Evolutionary conservation across 2,329 filamentous ascomycete genomes (phyloP).

Genomic region (Aphanocladium album): DNA sequence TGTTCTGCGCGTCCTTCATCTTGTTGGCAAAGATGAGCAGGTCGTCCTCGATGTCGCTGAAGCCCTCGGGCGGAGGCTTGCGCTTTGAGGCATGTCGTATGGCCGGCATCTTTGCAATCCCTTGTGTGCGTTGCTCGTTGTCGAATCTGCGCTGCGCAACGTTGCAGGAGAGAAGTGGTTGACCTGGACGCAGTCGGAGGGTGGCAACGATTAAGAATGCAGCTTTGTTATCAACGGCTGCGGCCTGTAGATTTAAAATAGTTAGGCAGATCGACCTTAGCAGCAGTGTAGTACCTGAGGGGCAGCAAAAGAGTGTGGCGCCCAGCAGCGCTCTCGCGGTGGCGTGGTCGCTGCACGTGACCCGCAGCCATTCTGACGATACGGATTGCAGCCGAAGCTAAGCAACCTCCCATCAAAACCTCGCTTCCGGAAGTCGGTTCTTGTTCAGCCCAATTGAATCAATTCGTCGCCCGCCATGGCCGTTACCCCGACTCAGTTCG

Average conservation of each 20-base stretch:
- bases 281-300: too few species aligned
- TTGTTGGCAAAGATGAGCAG: slow-evolving; percentile 82
- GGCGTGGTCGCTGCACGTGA: slow-evolving; percentile 10
- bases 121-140: background rate
- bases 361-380: slow-evolving; percentile 6
- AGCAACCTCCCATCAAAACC: slow-evolving; percentile 9
- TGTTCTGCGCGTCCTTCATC: slow-evolving; percentile 94
- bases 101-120: slow-evolving; percentile 58
- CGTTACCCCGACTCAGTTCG: slow-evolving; percentile 91
- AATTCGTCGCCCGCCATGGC: slow-evolving; percentile 59
- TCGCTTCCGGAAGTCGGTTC: slow-evolving; percentile 7
- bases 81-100: slow-evolving; percentile 70
- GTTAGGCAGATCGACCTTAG: background rate
- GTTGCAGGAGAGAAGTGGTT: background rate
- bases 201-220: background rate
- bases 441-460: slow-evolving; percentile 18
- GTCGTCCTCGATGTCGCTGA: slow-evolving; percentile 82
- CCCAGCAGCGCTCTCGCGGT: background rate
- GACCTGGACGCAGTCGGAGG: background rate
- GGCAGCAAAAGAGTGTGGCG: slow-evolving; percentile 7
- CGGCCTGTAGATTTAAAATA: background rate
- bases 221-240: background rate
- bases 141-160: too few species aligned
- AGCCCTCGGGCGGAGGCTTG: slow-evolving; percentile 80
- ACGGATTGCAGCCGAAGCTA: slow-evolving; percentile 7